Percentiles rank a stretch among this genome's conserved stretches.
phyloP scores from a whole-genome alignment of 495 filamentous ascomycete species.

The Hypoxylon trugodes region DNA sequence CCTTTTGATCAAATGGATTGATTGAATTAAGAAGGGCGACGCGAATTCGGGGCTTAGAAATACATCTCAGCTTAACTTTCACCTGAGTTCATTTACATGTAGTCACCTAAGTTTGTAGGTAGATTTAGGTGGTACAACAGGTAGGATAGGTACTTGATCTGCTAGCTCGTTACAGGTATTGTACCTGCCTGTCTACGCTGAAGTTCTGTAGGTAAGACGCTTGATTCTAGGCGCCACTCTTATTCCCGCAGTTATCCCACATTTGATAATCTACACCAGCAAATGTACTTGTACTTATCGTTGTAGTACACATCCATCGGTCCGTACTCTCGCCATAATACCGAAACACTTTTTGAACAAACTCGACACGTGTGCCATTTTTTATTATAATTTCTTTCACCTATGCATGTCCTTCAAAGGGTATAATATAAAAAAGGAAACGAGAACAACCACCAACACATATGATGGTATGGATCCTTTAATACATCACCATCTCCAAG shows the following conservation, averaged over 20 bases:
- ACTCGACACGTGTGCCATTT: too few relatives aligned
- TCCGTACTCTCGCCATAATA: too few relatives aligned
- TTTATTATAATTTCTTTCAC: not conserved
- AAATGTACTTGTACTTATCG: not conserved
- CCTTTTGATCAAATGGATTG: constrained; percentile 9
- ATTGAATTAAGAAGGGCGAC: constrained; percentile 1
- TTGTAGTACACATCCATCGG: too few relatives aligned
- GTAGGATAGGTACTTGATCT: not conserved
- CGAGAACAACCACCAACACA: too few relatives aligned
- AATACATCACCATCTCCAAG: too few relatives aligned
- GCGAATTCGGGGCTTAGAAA: constrained; percentile 19
- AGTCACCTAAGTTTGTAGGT: not conserved
- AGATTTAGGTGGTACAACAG: constrained; percentile 1
- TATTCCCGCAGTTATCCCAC: constrained; percentile 10
- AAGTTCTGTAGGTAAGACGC: not conserved
- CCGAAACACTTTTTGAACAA: too few relatives aligned
- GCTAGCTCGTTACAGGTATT: too few relatives aligned
- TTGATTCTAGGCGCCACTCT: constrained; percentile 2
- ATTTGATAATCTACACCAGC: constrained; percentile 3
- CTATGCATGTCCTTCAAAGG: too few relatives aligned
- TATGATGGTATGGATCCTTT: too few relatives aligned
- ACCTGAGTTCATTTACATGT: not conserved
- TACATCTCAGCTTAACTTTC: constrained; percentile 4
- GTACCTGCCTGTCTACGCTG: not conserved
- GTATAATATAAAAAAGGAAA: too few relatives aligned